phyloP scores from a whole-genome alignment of 2,329 filamentous ascomycete genomes.

The Zopfia rhizophila region DNA sequence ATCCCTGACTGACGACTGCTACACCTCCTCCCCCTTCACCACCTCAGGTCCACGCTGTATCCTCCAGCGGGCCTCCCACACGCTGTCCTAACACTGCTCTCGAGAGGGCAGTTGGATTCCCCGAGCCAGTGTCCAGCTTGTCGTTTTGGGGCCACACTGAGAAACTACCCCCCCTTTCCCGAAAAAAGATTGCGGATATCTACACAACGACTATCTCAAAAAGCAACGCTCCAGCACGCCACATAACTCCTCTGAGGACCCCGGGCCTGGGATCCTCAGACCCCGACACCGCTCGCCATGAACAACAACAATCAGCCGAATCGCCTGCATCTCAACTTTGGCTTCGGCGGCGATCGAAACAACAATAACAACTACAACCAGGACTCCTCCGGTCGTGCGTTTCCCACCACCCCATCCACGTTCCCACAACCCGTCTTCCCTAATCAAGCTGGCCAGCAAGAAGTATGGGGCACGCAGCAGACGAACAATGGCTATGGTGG shows the following conservation, averaged over 20 bases:
- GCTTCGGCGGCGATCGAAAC: constrained; percentile 51
- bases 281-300: constrained; percentile 35
- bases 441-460: constrained; percentile 68
- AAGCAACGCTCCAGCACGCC: constrained; percentile 17
- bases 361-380: constrained; percentile 54
- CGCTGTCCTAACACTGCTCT: constrained; percentile 25
- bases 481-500: constrained; percentile 50
- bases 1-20: constrained; percentile 4
- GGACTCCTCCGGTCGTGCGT: constrained; percentile 58
- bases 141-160: constrained; percentile 22
- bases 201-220: constrained; percentile 5
- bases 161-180: constrained; percentile 3
- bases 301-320: constrained; percentile 53
- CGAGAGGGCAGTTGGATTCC: constrained; percentile 24
- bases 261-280: constrained; percentile 11
- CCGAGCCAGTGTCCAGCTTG: constrained; percentile 21
- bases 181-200: constrained; percentile 25
- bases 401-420: constrained; percentile 84
- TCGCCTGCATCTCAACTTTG: constrained; percentile 64
- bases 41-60: constrained; percentile 20
- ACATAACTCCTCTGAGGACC: constrained; percentile 15
- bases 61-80: constrained; percentile 4
- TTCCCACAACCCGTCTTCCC: constrained; percentile 91
- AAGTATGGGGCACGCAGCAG: constrained; percentile 66
- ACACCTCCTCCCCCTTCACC: constrained; percentile 19